These are phyloP conservation scores for Fusarium mundagurra DNA, from an alignment of 2,329 filamentous ascomycete species.

Conservation along the genomic window DNA sequence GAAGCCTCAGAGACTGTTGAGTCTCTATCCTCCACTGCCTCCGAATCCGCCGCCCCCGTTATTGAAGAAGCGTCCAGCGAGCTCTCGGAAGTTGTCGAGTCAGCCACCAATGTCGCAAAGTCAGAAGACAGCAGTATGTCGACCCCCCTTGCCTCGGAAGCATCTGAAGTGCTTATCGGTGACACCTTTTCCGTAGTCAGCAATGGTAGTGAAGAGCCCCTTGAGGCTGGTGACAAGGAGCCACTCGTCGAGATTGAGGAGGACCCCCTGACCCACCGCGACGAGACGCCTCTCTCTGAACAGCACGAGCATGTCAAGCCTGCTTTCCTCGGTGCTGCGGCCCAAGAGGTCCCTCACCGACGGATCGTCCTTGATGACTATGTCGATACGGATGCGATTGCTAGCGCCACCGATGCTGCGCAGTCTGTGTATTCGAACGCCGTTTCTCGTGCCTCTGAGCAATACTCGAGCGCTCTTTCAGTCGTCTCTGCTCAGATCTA, in stretches of 20 bases:
- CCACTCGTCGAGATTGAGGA: constrained; percentile 42
- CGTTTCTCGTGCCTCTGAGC: constrained; percentile 71
- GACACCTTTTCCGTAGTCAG: constrained; percentile 37
- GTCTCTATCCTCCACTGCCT: constrained; percentile 26
- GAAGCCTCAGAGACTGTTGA: constrained; percentile 31
- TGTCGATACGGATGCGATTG: constrained; percentile 47
- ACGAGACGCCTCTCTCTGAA: constrained; percentile 40
- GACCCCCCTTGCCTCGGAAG: constrained; percentile 39
- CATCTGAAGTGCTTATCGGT: constrained; percentile 40
- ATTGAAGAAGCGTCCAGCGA: constrained; percentile 33
- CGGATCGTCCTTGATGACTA: constrained; percentile 62
- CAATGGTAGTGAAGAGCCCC: constrained; percentile 44
- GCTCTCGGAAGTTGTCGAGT: constrained; percentile 34
- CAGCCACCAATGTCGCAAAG: constrained; percentile 23
- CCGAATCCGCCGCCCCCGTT: constrained; percentile 36
- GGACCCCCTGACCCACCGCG: constrained; percentile 32
- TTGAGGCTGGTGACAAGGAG: constrained; percentile 39
- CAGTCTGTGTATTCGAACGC: constrained; percentile 72
- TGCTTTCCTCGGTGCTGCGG: constrained; percentile 61
- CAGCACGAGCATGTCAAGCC: constrained; percentile 53
- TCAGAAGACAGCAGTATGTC: constrained; percentile 36
- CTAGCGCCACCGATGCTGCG: constrained; percentile 56
- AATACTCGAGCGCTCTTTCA: constrained; percentile 74
- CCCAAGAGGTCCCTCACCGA: constrained; percentile 59
- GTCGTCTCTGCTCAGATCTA: constrained; percentile 73